Evolutionary conservation across 2,329 filamentous ascomycete genomes (phyloP).

Genomic region (Cryphonectria naterciae): DNA sequence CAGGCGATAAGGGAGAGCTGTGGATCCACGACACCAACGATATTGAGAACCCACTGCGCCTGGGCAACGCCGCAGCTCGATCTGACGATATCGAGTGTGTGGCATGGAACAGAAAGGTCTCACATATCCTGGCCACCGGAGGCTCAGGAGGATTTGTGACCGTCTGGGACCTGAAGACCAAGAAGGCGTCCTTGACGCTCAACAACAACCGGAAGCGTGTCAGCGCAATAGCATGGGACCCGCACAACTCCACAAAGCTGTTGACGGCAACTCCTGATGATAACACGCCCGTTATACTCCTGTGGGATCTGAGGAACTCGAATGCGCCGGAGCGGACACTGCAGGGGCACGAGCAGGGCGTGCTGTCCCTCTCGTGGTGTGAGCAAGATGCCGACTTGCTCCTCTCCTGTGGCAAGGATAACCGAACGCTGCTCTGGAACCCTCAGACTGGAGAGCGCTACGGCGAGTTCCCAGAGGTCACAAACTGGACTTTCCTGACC

Average conservation of each 20-base stretch:
- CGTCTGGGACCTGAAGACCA: constrained; percentile 97
- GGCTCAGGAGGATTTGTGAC: constrained; percentile 94
- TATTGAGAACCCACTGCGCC: constrained; percentile 80
- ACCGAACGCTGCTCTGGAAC: constrained; percentile 94
- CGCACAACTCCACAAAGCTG: constrained; percentile 90
- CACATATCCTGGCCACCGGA: constrained; percentile 93
- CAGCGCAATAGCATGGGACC: constrained; percentile 96
- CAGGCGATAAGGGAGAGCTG: constrained; percentile 92
- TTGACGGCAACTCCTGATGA: constrained; percentile 91
- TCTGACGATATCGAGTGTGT: constrained; percentile 95
- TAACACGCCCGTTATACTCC: constrained; percentile 80
- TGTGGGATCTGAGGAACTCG: constrained; percentile 96
- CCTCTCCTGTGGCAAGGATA: constrained; percentile 95
- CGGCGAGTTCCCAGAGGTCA: constrained; percentile 94
- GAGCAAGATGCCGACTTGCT: constrained; percentile 85
- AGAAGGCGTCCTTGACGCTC: constrained; percentile 93
- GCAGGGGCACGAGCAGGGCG: constrained; percentile 90
- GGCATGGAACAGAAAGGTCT: constrained; percentile 98
- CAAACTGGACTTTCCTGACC: constrained; percentile 99
- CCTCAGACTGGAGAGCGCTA: constrained; percentile 85
- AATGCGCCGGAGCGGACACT: constrained; percentile 90
- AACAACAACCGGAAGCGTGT: constrained; percentile 96
- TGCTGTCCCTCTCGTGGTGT: constrained; percentile 95
- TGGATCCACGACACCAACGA: constrained; percentile 96
- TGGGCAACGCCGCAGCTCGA: constrained; percentile 85